Evolutionary conservation across 2,329 filamentous ascomycete species (phyloP).

Genomic region (Trichoderma koningiopsis): DNA sequence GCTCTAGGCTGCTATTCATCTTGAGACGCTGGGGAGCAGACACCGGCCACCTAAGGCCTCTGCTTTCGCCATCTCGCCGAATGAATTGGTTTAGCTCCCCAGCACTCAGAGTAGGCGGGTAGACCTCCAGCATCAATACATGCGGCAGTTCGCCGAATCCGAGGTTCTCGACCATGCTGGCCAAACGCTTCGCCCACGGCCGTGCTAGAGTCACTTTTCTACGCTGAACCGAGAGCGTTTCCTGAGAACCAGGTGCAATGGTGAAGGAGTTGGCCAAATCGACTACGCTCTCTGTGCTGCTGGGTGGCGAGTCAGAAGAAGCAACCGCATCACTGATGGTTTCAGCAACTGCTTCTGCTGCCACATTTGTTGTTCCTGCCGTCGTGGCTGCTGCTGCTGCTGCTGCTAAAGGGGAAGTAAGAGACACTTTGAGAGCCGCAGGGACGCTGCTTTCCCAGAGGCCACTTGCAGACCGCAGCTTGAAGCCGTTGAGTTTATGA

Average conservation of each 20-base stretch:
- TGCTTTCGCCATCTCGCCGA: constrained; percentile 45
- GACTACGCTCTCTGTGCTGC: background rate
- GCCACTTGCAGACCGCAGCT: constrained; percentile 34
- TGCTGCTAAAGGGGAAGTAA: background rate
- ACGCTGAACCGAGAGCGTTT: constrained; percentile 24
- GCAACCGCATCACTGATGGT: background rate
- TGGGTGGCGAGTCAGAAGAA: background rate
- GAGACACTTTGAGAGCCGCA: background rate
- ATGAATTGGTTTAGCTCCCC: constrained; percentile 43
- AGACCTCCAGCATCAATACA: constrained; percentile 37
- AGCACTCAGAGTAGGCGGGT: constrained; percentile 37
- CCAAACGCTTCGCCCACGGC: constrained; percentile 35
- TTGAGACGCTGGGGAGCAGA: constrained; percentile 28
- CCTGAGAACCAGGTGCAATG: constrained; percentile 35
- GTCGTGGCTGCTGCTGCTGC: background rate
- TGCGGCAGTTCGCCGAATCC: constrained; percentile 34
- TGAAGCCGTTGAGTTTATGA: constrained; percentile 37
- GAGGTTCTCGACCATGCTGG: constrained; percentile 30
- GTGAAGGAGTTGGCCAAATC: constrained; percentile 32
- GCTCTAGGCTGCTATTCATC: background rate
- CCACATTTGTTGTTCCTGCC: background rate
- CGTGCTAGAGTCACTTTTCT: constrained; percentile 31
- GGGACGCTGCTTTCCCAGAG: constrained; percentile 38
- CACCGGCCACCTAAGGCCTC: constrained; percentile 35
- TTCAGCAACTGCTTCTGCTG: background rate